A percentile compares a stretch with the other conserved stretches of the same genome.
phyloP scores from a whole-genome alignment of 1,284 basidiomycete species.

The Cryptococcus neoformans region DNA sequence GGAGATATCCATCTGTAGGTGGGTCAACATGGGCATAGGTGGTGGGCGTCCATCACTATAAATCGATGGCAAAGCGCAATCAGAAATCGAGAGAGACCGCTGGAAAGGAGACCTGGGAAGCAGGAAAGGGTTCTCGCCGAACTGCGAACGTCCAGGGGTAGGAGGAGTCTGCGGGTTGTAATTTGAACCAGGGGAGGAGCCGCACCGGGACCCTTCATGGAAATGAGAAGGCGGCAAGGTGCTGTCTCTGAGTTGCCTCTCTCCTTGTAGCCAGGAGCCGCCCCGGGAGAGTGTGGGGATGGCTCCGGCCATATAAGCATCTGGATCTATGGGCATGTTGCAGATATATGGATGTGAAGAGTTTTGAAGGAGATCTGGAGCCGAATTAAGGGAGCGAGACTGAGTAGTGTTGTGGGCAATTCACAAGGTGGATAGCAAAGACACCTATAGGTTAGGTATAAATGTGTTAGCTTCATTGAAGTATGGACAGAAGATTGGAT shows the following conservation, averaged over 20 bases:
- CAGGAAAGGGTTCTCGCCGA: not conserved
- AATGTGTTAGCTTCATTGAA: too few species aligned
- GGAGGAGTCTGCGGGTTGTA: slow-evolving; percentile 4
- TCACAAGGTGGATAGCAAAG: too few species aligned
- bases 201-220: not conserved
- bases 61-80: too few species aligned
- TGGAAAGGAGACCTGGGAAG: not conserved
- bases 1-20: too few species aligned
- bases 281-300: slow-evolving; percentile 32
- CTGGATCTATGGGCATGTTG: slow-evolving; percentile 30
- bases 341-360: not conserved
- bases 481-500: too few species aligned
- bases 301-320: slow-evolving; percentile 33
- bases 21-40: too few species aligned
- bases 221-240: not conserved
- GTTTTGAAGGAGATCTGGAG: not conserved
- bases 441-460: too few species aligned
- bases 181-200: slow-evolving; percentile 1
- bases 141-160: not conserved
- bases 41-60: too few species aligned
- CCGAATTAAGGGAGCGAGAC: too few species aligned
- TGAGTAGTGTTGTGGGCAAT: too few species aligned
- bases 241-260: not conserved
- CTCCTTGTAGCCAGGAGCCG: slow-evolving; percentile 22
- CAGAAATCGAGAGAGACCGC: too few species aligned